Conservation (phyloP, 2,329 filamentous ascomycete species). For the Penicillium freii region DNA sequence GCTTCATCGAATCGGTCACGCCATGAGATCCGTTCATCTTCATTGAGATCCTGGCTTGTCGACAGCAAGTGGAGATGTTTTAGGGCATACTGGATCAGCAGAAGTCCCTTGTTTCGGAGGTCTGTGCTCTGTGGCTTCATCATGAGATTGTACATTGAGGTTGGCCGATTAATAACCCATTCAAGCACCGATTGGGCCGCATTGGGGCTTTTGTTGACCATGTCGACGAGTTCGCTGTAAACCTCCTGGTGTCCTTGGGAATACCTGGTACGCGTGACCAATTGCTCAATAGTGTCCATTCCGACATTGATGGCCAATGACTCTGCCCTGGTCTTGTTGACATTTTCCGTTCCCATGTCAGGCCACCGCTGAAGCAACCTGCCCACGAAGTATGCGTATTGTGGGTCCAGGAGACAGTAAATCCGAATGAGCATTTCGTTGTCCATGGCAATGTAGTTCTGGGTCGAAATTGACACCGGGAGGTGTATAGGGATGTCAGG, state of each 20-base stretch:
- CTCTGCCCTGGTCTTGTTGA: conserved; percentile 48
- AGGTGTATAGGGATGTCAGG: conserved; percentile 53
- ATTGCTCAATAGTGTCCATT: conserved; percentile 68
- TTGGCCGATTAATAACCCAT: conserved; percentile 58
- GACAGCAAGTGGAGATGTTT: conserved; percentile 50
- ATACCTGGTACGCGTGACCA: conserved; percentile 70
- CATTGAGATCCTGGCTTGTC: conserved; percentile 25
- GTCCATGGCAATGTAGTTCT: conserved; percentile 62
- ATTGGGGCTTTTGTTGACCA: conserved; percentile 51
- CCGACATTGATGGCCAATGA: conserved; percentile 43
- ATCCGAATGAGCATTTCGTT: conserved; percentile 72
- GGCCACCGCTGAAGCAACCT: conserved; percentile 60
- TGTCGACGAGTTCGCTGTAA: conserved; percentile 51
- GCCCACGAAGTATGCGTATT: conserved; percentile 66
- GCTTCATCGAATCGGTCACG: conserved; percentile 28
- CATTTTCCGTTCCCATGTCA: conserved; percentile 50
- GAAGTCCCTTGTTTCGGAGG: conserved; percentile 55
- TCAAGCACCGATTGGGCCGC: conserved; percentile 61
- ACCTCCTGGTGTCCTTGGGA: conserved; percentile 61
- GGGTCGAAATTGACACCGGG: conserved; percentile 45
- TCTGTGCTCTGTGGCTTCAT: conserved; percentile 58
- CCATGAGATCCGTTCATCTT: conserved; percentile 26
- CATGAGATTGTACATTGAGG: conserved; percentile 63
- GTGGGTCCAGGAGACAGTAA: conserved; percentile 75
- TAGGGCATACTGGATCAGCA: conserved; percentile 55